A percentile compares a stretch with the other conserved stretches of the same genome.
Conservation (phyloP, 345 rosid species). For the Orychophragmus violaceus region DNA sequence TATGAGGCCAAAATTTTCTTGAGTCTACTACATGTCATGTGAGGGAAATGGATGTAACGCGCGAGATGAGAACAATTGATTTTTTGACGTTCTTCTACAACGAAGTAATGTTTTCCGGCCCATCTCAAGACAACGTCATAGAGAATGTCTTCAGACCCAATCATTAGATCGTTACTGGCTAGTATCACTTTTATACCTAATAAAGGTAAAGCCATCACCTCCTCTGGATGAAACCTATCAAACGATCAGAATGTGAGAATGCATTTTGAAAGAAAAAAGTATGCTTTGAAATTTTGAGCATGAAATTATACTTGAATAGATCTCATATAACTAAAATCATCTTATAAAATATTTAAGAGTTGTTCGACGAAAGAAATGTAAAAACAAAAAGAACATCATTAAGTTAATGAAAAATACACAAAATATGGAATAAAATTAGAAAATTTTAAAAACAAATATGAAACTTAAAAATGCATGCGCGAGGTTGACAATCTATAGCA, state of each 20-base stretch:
- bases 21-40: slow-evolving; percentile 66
- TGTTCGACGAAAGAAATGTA: too few relatives aligned
- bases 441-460: too few relatives aligned
- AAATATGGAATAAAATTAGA: too few relatives aligned
- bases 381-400: too few relatives aligned
- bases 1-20: slow-evolving; percentile 60
- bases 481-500: too few relatives aligned
- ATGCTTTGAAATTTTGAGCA: too few relatives aligned
- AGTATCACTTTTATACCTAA: slow-evolving; percentile 76
- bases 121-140: slow-evolving; percentile 68
- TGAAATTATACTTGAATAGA: too few relatives aligned
- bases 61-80: slow-evolving; percentile 54
- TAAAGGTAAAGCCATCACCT: slow-evolving; percentile 56
- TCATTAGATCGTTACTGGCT: slow-evolving; percentile 56
- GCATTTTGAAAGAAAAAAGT: background rate
- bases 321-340: too few relatives aligned
- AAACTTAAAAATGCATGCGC: too few relatives aligned
- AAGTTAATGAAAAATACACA: too few relatives aligned
- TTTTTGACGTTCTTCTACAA: slow-evolving; percentile 54
- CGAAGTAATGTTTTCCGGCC: slow-evolving; percentile 60
- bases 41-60: slow-evolving; percentile 64
- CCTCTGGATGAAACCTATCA: background rate
- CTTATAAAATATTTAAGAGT: too few relatives aligned
- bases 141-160: slow-evolving; percentile 66
- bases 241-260: background rate